Evolutionary conservation across 768 basidiomycete species (phyloP).

Genomic region (Boletellus emodensis): DNA sequence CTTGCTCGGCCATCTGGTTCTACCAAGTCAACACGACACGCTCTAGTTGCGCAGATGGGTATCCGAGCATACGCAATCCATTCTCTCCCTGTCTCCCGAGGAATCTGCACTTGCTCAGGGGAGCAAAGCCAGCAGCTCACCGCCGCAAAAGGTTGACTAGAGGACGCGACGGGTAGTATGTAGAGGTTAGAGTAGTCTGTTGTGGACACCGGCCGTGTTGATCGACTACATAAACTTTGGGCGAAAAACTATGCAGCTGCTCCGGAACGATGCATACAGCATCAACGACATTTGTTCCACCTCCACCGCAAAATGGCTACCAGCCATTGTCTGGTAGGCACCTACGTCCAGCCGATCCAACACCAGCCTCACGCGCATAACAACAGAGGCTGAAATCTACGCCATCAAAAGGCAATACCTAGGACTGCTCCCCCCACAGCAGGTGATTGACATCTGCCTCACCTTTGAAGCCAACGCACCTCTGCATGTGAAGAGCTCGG

Average conservation of each 20-base stretch:
- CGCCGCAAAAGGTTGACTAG: neutral
- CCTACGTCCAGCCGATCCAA: conserved; percentile 20
- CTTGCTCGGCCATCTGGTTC: neutral
- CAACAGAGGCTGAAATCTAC: conserved; percentile 42
- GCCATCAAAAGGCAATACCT: conserved; percentile 72
- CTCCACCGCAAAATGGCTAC: conserved; percentile 32
- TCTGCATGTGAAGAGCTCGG: conserved; percentile 54
- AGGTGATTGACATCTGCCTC: conserved; percentile 78
- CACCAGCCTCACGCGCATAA: conserved; percentile 10
- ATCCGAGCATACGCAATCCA: conserved; percentile 41
- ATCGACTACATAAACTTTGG: conserved; percentile 50
- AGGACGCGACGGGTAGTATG: neutral
- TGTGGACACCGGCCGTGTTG: neutral
- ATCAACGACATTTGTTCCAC: conserved; percentile 36
- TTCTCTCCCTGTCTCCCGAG: conserved; percentile 57
- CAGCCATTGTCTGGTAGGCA: conserved; percentile 35
- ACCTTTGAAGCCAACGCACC: conserved; percentile 67
- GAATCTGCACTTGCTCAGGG: conserved; percentile 36
- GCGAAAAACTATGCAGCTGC: conserved; percentile 68
- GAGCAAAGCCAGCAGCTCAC: neutral
- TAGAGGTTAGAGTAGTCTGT: conserved; percentile 4
- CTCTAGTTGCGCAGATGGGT: conserved; percentile 58
- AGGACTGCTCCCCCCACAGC: conserved; percentile 57
- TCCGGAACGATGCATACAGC: conserved; percentile 58
- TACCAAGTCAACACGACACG: neutral